Evolutionary conservation across 306 rosid species (phyloP).

Genomic region (Nissolia schottii): DNA sequence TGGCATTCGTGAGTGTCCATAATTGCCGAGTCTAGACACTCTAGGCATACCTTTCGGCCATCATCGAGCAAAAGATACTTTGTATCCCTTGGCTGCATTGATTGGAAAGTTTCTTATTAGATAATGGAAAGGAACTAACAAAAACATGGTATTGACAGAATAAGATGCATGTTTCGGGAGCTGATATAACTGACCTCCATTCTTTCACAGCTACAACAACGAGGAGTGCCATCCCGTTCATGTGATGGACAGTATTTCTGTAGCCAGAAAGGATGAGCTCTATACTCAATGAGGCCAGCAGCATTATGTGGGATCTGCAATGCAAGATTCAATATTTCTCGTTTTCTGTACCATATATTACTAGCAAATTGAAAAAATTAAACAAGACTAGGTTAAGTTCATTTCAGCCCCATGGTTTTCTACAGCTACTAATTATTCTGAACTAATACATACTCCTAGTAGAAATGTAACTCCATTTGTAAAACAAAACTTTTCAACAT

Average conservation of each 20-base stretch:
- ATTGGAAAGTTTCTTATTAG: slow-evolving; percentile 27
- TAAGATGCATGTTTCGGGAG: slow-evolving; percentile 1
- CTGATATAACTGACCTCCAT: slow-evolving; percentile 74
- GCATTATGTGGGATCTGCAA: slow-evolving; percentile 87
- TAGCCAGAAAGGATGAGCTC: slow-evolving; percentile 95
- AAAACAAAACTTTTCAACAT: neutral
- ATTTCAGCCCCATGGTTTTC: neutral
- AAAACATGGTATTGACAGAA: neutral
- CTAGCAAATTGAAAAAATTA: neutral
- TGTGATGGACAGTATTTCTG: slow-evolving; percentile 95
- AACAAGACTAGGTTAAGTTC: neutral
- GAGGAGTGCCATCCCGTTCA: slow-evolving; percentile 86
- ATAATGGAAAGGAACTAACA: neutral
- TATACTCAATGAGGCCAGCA: slow-evolving; percentile 84
- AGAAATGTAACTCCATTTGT: neutral
- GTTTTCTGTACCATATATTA: neutral
- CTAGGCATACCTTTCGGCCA: slow-evolving; percentile 91
- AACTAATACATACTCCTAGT: neutral
- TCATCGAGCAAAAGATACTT: slow-evolving; percentile 88
- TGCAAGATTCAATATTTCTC: slow-evolving; percentile 18
- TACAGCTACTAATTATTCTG: too few species aligned
- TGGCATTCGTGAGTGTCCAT: slow-evolving; percentile 98
- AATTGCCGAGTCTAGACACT: slow-evolving; percentile 92
- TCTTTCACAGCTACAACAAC: slow-evolving; percentile 99
- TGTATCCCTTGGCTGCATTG: slow-evolving; percentile 72